Base-by-base conservation (phyloP, 768 basidiomycete species). In the Boletellus emodensis region DNA sequence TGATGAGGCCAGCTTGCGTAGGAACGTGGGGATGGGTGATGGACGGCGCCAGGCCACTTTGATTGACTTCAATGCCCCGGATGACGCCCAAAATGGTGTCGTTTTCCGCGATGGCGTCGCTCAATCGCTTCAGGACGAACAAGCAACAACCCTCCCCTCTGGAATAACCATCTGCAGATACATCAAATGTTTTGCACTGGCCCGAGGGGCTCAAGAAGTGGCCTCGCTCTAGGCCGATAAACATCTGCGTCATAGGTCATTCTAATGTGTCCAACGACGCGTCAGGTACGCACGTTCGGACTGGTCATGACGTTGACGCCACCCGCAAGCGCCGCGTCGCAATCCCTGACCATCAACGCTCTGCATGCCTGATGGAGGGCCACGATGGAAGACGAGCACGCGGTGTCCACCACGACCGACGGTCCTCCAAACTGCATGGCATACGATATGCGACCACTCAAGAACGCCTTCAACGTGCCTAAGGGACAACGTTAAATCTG, bases 231-330 rank as follows among this genome's bases (percentile, higher is more conserved):
- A 89, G 71, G 26, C 84, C 85, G 13, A 84, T 60, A 54, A 81
- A 84, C 80, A 84, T 83, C 87, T 88, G 54, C 8, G 14, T 14
- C 32, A 26, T 15, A 11, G 17, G 36, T 56, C 17, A 59, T 41
- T 48, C 45, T 6, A 22, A 38, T 32, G 20, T 40, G 44, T 55
- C 14, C 7, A 28, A 40, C 34, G 12, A 42, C 10, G 33, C 6
- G 14, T 9, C 7, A 40, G 6, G 20, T 49, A 53, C 83, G 53
- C 62, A 88, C 87, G 52, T 88, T 85, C 6, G 85, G 85, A 63
- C 82, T 83, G 1, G 82, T 72, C 43, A 88, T 79, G 49, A 82
- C 61, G 58, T 88, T 87, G 26, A 88, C 82, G n/a, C 87, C 85
- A 20, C 85, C 87, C 15, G 83, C 87, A 26, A 90, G 66, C 1